phyloP scores from a whole-genome alignment of 495 filamentous ascomycete species.

The Parachaetomium inaequale region DNA sequence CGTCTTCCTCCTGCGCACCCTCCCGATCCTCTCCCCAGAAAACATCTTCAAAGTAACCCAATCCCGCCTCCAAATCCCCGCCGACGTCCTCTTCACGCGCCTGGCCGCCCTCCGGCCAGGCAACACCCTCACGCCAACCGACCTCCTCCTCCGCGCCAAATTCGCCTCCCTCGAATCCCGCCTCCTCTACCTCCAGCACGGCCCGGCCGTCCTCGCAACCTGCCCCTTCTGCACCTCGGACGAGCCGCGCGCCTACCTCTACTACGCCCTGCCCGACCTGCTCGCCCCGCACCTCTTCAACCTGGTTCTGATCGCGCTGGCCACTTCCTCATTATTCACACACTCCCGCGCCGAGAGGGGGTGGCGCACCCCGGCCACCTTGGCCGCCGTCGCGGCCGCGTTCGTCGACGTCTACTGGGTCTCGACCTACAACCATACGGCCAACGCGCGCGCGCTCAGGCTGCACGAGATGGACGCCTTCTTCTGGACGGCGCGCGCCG shows the following conservation, averaged over 20 bases:
- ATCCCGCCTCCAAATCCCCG: conserved; percentile 78
- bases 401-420: conserved; percentile 60
- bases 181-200: conserved; percentile 78
- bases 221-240: conserved; percentile 84
- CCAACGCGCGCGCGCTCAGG: conserved; percentile 55
- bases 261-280: conserved; percentile 74
- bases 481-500: conserved; percentile 62
- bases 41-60: conserved; percentile 78
- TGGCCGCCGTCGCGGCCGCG: conserved; percentile 58
- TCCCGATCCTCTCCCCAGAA: conserved; percentile 67
- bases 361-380: conserved; percentile 68
- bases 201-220: conserved; percentile 62
- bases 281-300: conserved; percentile 75
- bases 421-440: conserved; percentile 55
- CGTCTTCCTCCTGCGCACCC: conserved; percentile 56
- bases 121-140: conserved; percentile 52
- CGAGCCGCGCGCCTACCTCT: conserved; percentile 65
- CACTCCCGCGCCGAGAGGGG: conserved; percentile 43
- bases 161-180: conserved; percentile 67
- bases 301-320: conserved; percentile 62
- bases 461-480: conserved; percentile 60
- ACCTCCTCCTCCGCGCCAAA: conserved; percentile 61
- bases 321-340: conserved; percentile 55
- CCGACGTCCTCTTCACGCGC: conserved; percentile 80
- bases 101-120: conserved; percentile 59